These are phyloP conservation scores for Tetrapyrgos nigripes DNA, from an alignment of 1,284 basidiomycete species.

Conservation along the genomic window DNA sequence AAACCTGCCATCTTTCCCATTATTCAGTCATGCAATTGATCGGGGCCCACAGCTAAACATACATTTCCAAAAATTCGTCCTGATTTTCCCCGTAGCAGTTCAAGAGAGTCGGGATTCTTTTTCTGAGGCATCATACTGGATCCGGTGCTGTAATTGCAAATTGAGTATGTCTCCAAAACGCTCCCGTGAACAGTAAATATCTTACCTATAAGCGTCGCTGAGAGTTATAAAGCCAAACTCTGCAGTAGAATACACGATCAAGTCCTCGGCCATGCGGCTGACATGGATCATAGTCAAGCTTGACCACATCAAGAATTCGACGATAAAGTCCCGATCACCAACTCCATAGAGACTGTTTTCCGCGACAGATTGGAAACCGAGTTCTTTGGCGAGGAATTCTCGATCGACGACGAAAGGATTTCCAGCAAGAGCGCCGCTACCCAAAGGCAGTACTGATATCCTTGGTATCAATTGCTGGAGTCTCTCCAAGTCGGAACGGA, in stretches of 20 bases:
- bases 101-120: constrained; percentile 98
- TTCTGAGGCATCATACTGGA: constrained; percentile 99
- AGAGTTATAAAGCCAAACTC: constrained; percentile 96
- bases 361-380: constrained; percentile 84
- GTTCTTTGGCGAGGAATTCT: constrained; percentile 85
- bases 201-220: constrained; percentile 94
- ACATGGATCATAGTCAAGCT: constrained; percentile 93
- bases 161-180: not conserved
- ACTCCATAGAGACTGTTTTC: constrained; percentile 97
- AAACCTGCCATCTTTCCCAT: constrained; percentile 99
- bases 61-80: constrained; percentile 95
- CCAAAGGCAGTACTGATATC: constrained; percentile 92
- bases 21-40: constrained; percentile 9
- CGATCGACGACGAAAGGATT: constrained; percentile 95
- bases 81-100: constrained; percentile 93
- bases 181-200: not conserved
- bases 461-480: constrained; percentile 87
- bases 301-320: constrained; percentile 97
- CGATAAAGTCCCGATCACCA: constrained; percentile 96
- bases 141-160: constrained; percentile 72
- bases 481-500: constrained; percentile 87
- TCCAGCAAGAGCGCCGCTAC: constrained; percentile 94
- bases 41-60: constrained; percentile 27
- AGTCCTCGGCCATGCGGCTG: constrained; percentile 93
- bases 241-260: constrained; percentile 96